phyloP scores from a whole-genome alignment of 2,329 filamentous ascomycete species.

The Aspergillus brasiliensis region DNA sequence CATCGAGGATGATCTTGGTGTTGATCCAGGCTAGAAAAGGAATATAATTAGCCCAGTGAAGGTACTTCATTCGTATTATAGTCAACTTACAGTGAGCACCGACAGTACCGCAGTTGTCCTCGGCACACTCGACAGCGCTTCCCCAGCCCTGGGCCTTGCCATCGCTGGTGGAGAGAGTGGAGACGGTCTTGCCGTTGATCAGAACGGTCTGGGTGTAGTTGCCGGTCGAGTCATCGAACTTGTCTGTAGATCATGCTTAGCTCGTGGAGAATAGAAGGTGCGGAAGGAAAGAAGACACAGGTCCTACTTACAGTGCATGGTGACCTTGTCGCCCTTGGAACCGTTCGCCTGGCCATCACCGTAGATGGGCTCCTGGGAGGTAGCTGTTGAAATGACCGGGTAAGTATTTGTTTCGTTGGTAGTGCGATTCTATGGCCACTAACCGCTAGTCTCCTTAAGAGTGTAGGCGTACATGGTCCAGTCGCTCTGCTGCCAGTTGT shows the following conservation, averaged over 20 bases:
- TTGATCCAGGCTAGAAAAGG: conserved; percentile 40
- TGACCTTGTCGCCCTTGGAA: conserved; percentile 36
- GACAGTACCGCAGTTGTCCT: conserved; percentile 44
- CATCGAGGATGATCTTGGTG: conserved; percentile 42
- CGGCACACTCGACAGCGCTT: conserved; percentile 46
- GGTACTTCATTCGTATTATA: neutral
- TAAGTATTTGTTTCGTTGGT: neutral
- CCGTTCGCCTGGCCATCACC: conserved; percentile 28
- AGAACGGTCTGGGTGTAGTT: conserved; percentile 29
- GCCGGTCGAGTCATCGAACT: conserved; percentile 58
- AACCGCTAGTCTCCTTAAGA: conserved; percentile 19
- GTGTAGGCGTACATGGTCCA: conserved; percentile 47
- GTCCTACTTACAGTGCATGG: conserved; percentile 40
- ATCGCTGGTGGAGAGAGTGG: conserved; percentile 49
- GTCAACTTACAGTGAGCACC: conserved; percentile 38
- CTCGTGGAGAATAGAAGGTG: neutral
- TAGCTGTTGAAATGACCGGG: neutral
- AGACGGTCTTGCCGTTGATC: conserved; percentile 43
- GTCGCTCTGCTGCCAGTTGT: conserved; percentile 35
- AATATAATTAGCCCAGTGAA: neutral
- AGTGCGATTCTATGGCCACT: neutral
- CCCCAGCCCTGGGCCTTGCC: conserved; percentile 49
- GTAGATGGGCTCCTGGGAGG: conserved; percentile 37
- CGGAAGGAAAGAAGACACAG: too few relatives aligned
- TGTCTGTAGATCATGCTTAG: conserved; percentile 24